Percentiles rank a stretch among this genome's conserved stretches.
Conservation (phyloP, 371 early-diverging fungal genomes). For the Dentiscutata heterogama region DNA sequence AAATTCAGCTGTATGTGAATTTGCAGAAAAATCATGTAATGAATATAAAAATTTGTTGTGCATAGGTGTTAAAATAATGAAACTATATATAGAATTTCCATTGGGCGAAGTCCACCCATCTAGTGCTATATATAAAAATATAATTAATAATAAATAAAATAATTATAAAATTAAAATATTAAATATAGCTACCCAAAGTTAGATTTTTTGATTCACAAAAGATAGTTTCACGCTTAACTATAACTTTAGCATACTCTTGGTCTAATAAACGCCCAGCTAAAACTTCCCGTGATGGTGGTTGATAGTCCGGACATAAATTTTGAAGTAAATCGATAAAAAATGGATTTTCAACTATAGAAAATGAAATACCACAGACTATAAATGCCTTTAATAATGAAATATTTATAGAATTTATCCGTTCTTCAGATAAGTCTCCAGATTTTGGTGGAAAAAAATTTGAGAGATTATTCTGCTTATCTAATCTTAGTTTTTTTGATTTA, state of each 20-base stretch:
- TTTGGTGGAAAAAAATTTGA: background rate
- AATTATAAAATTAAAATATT: background rate
- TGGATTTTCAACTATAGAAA: background rate
- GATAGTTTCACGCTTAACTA: background rate
- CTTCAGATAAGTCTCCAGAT: background rate
- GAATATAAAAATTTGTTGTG: background rate
- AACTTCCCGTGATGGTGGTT: background rate
- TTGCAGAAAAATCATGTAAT: background rate
- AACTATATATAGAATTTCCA: too few species aligned
- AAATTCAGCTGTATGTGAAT: conserved; percentile 1
- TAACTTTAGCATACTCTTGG: background rate
- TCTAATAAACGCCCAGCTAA: background rate
- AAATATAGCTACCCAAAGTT: conserved; percentile 7
- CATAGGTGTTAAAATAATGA: too few species aligned
- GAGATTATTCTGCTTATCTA: background rate
- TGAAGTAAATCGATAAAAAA: background rate
- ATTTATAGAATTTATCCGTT: background rate
- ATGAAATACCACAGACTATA: background rate
- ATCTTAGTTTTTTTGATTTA: background rate
- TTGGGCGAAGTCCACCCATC: too few species aligned
- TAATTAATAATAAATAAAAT: background rate
- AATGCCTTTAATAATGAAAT: background rate
- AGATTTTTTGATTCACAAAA: background rate
- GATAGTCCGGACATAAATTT: background rate
- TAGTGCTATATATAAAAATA: background rate